These are phyloP conservation scores for Mariannaea sp. DNA, from an alignment of 2,329 filamentous ascomycete species.

Conservation along the genomic window DNA sequence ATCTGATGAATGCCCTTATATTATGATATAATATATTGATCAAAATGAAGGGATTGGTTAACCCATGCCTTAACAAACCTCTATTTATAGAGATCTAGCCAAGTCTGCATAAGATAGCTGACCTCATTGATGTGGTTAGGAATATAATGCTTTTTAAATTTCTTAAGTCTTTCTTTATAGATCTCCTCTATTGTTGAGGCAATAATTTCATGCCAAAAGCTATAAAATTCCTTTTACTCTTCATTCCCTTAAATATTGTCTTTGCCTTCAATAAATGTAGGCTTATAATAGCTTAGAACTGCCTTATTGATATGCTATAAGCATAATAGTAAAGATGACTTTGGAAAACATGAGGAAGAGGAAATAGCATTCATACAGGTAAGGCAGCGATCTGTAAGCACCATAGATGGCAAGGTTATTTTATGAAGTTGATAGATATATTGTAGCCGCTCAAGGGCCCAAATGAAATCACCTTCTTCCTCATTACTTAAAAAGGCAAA, in stretches of 20 bases:
- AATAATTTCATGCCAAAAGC: constrained; percentile 28
- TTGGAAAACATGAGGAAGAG: constrained; percentile 16
- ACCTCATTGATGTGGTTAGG: constrained; percentile 22
- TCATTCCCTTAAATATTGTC: neutral
- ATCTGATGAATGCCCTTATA: neutral
- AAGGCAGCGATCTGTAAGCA: neutral
- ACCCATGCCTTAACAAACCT: constrained; percentile 31
- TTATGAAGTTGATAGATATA: neutral
- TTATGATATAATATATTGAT: constrained; percentile 22
- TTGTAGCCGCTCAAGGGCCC: neutral
- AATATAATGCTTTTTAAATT: constrained; percentile 25
- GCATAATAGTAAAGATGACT: constrained; percentile 22
- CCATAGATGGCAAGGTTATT: neutral
- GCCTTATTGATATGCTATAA: constrained; percentile 5
- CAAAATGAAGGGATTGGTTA: constrained; percentile 24
- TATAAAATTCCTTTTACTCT: constrained; percentile 28
- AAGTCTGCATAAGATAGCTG: constrained; percentile 28
- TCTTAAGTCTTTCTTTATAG: constrained; percentile 23
- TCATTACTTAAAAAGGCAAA: neutral
- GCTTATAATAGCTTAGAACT: constrained; percentile 5
- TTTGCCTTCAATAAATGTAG: neutral
- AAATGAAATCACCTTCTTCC: neutral
- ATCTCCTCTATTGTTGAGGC: constrained; percentile 19
- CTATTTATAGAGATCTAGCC: constrained; percentile 28
- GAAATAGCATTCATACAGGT: constrained; percentile 4